These are phyloP conservation scores for Phaeotremella fagi DNA, from an alignment of 768 basidiomycete species.

Conservation along the genomic window DNA sequence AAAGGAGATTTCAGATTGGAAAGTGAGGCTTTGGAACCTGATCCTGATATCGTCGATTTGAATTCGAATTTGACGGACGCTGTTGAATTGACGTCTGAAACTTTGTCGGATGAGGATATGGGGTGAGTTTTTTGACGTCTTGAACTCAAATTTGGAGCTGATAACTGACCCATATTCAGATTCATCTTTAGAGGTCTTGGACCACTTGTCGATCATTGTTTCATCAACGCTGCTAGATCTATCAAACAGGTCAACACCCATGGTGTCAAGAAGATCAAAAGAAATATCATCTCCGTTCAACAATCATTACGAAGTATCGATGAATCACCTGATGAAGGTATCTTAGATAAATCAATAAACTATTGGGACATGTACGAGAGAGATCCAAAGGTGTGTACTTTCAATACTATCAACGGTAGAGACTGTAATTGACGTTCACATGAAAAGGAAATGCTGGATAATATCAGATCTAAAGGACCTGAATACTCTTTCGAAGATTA, in stretches of 20 bases:
- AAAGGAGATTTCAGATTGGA: slow-evolving; percentile 78
- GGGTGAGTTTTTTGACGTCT: slow-evolving; percentile 54
- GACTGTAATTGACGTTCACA: not conserved
- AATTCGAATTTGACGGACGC: slow-evolving; percentile 72
- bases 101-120: slow-evolving; percentile 62
- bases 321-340: slow-evolving; percentile 60
- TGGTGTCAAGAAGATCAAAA: slow-evolving; percentile 79
- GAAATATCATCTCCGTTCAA: slow-evolving; percentile 85
- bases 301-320: slow-evolving; percentile 73
- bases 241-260: slow-evolving; percentile 65
- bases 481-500: slow-evolving; percentile 85
- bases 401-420: not conserved
- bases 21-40: slow-evolving; percentile 82
- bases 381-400: slow-evolving; percentile 63
- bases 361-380: slow-evolving; percentile 76
- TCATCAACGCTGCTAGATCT: slow-evolving; percentile 68
- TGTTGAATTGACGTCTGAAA: slow-evolving; percentile 64
- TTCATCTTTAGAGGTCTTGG: slow-evolving; percentile 85
- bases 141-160: not conserved
- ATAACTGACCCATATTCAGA: slow-evolving; percentile 50
- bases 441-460: slow-evolving; percentile 68
- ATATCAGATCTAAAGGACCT: slow-evolving; percentile 58
- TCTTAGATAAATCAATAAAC: slow-evolving; percentile 68
- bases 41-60: slow-evolving; percentile 79
- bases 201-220: slow-evolving; percentile 72